Evolutionary conservation across 768 basidiomycete species (phyloP).

Genomic region (Tricholoma sp.): DNA sequence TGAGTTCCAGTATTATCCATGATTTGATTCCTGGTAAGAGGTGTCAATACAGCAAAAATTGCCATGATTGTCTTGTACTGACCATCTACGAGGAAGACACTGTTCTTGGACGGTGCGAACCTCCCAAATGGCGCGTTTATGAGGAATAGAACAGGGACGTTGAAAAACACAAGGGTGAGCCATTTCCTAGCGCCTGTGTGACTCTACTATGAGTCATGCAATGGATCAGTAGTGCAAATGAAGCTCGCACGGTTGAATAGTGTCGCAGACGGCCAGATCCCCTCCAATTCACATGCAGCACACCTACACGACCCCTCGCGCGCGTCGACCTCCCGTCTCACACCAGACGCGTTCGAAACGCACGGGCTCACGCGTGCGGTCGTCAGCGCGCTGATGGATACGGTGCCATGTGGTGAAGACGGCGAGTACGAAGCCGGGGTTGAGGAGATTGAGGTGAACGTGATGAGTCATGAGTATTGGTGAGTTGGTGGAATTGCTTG

Average conservation of each 20-base stretch:
- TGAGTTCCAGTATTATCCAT: constrained; percentile 80
- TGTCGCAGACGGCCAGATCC: constrained; percentile 25
- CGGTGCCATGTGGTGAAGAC: constrained; percentile 61
- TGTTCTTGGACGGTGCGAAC: constrained; percentile 7
- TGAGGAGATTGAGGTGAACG: constrained; percentile 61
- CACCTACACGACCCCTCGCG: constrained; percentile 53
- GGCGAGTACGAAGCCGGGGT: constrained; percentile 59
- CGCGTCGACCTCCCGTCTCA: constrained; percentile 42
- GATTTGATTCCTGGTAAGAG: constrained; percentile 27
- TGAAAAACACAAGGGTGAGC: constrained; percentile 2
- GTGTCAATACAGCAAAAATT: neutral
- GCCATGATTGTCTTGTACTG: neutral
- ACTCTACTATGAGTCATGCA: neutral
- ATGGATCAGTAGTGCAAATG: neutral
- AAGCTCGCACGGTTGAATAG: neutral
- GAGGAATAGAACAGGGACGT: constrained; percentile 1
- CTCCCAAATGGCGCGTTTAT: constrained; percentile 9
- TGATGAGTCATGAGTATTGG: constrained; percentile 22
- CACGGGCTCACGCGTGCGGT: constrained; percentile 45
- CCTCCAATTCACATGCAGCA: constrained; percentile 69
- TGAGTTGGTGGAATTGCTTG: neutral
- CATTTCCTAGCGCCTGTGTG: constrained; percentile 7
- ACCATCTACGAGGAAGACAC: constrained; percentile 7
- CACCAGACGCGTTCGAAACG: constrained; percentile 43
- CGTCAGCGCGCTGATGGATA: constrained; percentile 46